A percentile compares a stretch with the other conserved stretches of the same genome.
These are phyloP conservation scores for Lenwebbia sp. DNA, from an alignment of 345 rosid species.

Conservation along the genomic window DNA sequence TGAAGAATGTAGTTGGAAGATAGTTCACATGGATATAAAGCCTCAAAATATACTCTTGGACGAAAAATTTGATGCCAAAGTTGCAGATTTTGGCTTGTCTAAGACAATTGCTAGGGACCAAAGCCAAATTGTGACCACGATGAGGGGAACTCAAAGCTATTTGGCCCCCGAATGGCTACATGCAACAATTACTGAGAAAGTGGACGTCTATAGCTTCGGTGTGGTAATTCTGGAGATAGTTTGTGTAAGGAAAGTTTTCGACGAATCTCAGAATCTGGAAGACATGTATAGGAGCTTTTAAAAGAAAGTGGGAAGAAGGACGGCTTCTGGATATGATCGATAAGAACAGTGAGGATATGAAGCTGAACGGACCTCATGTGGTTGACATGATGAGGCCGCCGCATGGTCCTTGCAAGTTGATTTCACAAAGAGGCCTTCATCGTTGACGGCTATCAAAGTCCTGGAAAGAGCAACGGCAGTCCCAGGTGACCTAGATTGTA, in stretches of 20 bases:
- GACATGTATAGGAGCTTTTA: neutral
- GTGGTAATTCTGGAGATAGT: neutral
- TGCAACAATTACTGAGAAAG: neutral
- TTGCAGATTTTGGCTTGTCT: neutral
- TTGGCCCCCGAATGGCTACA: slow-evolving; percentile 2
- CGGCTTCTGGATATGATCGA: neutral
- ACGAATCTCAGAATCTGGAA: neutral
- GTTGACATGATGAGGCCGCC: neutral
- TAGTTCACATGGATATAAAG: neutral
- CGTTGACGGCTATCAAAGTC: neutral
- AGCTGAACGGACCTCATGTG: neutral
- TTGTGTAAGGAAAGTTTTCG: neutral
- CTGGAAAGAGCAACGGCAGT: neutral
- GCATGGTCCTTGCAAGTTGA: slow-evolving; percentile 1
- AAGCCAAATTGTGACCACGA: neutral
- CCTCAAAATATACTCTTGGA: too few relatives aligned
- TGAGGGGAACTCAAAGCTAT: neutral
- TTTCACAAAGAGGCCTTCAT: neutral
- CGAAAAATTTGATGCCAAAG: neutral
- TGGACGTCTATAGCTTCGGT: neutral
- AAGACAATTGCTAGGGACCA: neutral
- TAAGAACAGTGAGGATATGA: neutral
- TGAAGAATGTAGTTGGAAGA: neutral
- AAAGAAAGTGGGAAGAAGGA: neutral
- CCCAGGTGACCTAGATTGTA: neutral